phyloP scores from a whole-genome alignment of 164 flowering plant genomes.

The Magnolia sinica region DNA sequence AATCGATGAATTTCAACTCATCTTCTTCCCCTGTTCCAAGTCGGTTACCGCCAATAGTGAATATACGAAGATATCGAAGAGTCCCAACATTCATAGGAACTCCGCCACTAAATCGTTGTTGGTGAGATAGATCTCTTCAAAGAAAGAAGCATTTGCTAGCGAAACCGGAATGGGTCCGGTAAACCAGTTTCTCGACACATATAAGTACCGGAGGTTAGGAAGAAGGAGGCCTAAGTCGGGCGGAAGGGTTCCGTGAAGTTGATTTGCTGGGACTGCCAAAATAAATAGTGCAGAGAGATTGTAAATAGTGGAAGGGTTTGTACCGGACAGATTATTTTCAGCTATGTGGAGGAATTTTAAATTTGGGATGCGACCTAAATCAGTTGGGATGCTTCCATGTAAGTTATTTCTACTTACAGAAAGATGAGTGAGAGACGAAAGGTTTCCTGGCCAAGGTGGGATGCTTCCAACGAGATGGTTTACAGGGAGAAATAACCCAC shows the following conservation, averaged over 20 bases:
- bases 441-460: conserved; percentile 11
- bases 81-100: conserved; percentile 6
- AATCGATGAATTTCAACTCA: conserved; percentile 22
- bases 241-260: conserved; percentile 8
- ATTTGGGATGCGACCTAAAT: not conserved
- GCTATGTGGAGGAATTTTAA: not conserved
- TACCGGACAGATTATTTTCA: conserved; percentile 6
- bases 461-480: conserved; percentile 6
- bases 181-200: not conserved
- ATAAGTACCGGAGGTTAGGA: not conserved
- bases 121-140: not conserved
- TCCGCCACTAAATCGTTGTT: not conserved
- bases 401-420: not conserved
- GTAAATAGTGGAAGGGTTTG: conserved; percentile 7
- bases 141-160: conserved; percentile 3
- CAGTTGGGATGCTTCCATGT: not conserved
- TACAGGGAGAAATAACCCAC: not conserved
- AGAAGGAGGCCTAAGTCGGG: not conserved
- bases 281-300: not conserved
- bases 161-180: conserved; percentile 7
- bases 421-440: not conserved
- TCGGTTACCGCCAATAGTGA: not conserved
- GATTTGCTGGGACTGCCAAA: not conserved
- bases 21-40: conserved; percentile 9
- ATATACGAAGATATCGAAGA: not conserved